phyloP scores from a whole-genome alignment of 2,329 filamentous ascomycete genomes.

The Exophiala calicioides region DNA sequence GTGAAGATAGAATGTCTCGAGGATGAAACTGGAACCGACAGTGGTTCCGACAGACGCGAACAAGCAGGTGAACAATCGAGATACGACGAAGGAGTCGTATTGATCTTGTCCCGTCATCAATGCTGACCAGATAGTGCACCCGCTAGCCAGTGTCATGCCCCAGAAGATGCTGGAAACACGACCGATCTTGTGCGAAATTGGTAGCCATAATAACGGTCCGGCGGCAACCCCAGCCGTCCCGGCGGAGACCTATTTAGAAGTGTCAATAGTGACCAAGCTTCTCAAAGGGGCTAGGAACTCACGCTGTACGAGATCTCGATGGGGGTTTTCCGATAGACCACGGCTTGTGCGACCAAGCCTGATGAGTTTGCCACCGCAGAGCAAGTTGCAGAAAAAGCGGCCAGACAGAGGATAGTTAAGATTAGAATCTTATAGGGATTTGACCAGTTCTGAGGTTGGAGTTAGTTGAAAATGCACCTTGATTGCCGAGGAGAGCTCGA shows the following conservation, averaged over 20 bases:
- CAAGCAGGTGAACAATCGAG: no score
- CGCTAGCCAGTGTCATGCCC: not conserved
- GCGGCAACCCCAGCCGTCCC: not conserved
- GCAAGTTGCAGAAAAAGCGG: constrained; percentile 1
- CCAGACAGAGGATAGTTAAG: constrained; percentile 1
- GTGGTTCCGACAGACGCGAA: no score
- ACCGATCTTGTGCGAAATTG: not conserved
- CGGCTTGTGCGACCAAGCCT: constrained; percentile 19
- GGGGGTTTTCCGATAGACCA: constrained; percentile 19
- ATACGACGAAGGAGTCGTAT: no score
- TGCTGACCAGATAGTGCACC: not conserved
- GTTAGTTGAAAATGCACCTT: no score
- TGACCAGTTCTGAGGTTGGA: constrained; percentile 16
- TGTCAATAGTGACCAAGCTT: no score
- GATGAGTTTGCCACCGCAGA: constrained; percentile 5
- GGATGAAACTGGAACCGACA: not conserved
- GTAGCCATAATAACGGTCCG: constrained; percentile 1
- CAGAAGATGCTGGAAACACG: not conserved
- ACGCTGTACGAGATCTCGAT: constrained; percentile 28
- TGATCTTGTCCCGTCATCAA: constrained; percentile 1
- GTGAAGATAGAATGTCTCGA: constrained; percentile 1
- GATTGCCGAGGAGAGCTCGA: no score
- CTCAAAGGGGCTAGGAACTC: no score
- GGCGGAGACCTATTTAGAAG: not conserved
- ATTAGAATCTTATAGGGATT: not conserved